Evolutionary conservation across 768 basidiomycete species (phyloP), one percentile per base, ranked within the genome.

Genomic region (Dentipellis sp.): DNA sequence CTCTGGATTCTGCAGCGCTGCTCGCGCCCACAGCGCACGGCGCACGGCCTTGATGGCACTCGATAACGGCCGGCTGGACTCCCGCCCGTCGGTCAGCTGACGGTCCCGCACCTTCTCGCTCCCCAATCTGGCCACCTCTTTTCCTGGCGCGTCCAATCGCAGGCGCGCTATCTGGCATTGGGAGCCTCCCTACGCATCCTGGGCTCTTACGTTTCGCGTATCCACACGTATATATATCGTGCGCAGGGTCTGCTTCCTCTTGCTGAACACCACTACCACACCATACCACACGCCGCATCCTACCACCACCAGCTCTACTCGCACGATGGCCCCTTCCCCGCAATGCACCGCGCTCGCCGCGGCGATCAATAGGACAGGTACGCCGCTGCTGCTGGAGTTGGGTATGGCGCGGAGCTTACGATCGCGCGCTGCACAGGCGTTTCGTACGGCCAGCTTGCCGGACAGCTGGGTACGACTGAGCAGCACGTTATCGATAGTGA

Each of bases 301-400:
- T 4, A 10, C 11, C 8, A 29, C 35, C 49, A 34, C 29, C 12
- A 42, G n/a, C 23, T 19, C 45, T 19, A 12, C 23, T 37, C 61
- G 9, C 29, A 29, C 22, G 50, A 82, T 78, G 77, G 69, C 78
- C 50, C 71, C 78, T 54, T 72, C 75, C 69, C 78, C 78, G 10
- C 77, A 75, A 65, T 88, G 86, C 69, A 62, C 74, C 62, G 84
- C 83, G 49, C 72, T 88, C 62, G 72, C 71, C 60, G 70, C 69
- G 29, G 84, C 83, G 11, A 74, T 79, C 71, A 52, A 62, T 1
- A 70, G 64, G 62, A 71, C 74, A 59, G 79, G 86, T 85, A 56
- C n/a, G 68, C 58, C 29, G 16, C 14, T 35, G 16, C n/a, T 16
- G 50, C 17, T 50, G 29, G 14, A 36, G 22, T 22, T 21, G 1